Conservation (phyloP, 768 basidiomycete species). For the Podaxis carcinomalis region DNA sequence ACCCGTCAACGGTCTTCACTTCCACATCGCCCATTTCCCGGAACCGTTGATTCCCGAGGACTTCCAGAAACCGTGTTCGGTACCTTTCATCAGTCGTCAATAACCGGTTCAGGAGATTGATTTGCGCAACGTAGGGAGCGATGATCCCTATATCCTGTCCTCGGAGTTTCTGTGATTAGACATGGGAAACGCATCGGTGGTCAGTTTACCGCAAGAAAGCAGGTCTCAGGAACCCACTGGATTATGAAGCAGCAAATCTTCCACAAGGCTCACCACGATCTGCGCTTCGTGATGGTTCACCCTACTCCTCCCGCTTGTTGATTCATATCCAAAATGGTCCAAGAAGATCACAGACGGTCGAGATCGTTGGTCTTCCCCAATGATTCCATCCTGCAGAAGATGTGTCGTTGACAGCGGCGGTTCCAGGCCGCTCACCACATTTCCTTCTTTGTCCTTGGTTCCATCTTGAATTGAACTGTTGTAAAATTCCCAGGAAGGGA, state of each 20-base stretch:
- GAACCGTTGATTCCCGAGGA: slow-evolving; percentile 63
- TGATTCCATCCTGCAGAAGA: slow-evolving; percentile 36
- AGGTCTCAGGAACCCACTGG: slow-evolving; percentile 42
- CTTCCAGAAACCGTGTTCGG: slow-evolving; percentile 46
- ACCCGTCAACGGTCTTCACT: slow-evolving; percentile 92
- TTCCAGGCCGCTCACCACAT: slow-evolving; percentile 42
- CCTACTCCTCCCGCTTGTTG: slow-evolving; percentile 62
- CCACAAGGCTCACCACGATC: slow-evolving; percentile 74
- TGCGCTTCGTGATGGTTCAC: slow-evolving; percentile 76
- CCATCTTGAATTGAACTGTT: slow-evolving; percentile 66
- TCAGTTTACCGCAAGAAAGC: slow-evolving; percentile 3
- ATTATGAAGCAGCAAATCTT: slow-evolving; percentile 76
- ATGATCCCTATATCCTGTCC: slow-evolving; percentile 89
- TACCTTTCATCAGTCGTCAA: slow-evolving; percentile 54
- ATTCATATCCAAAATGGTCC: slow-evolving; percentile 72
- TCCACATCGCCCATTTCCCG: slow-evolving; percentile 68
- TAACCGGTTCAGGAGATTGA: slow-evolving; percentile 65
- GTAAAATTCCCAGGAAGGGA: slow-evolving; percentile 87
- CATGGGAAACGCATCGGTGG: neutral
- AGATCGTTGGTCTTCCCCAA: slow-evolving; percentile 14
- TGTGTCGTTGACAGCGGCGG: slow-evolving; percentile 53
- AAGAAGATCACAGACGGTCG: slow-evolving; percentile 73
- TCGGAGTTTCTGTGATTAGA: slow-evolving; percentile 42
- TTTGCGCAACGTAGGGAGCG: slow-evolving; percentile 88
- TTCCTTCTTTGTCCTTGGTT: slow-evolving; percentile 54